Evolutionary conservation across 2,329 filamentous ascomycete species (phyloP).

Genomic region (Xylariaceae sp.): DNA sequence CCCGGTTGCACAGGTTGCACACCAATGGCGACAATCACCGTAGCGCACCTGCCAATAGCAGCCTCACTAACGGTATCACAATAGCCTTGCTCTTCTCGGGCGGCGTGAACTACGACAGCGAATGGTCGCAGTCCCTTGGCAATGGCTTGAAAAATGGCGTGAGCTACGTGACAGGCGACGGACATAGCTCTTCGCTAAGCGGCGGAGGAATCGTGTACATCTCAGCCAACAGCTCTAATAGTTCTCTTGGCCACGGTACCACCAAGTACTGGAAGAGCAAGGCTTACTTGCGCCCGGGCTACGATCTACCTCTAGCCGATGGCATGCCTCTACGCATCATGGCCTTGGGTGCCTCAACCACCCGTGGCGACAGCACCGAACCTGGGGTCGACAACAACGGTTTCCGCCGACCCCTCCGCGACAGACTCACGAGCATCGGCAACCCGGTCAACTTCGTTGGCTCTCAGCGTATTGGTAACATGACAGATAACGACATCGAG

Average conservation of each 20-base stretch:
- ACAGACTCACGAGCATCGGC: conserved; percentile 32
- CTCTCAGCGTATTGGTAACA: conserved; percentile 32
- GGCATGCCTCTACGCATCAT: conserved; percentile 33
- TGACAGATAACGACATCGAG: conserved; percentile 36
- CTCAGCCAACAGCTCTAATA: conserved; percentile 22
- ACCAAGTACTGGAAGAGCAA: conserved; percentile 28
- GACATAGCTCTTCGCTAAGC: conserved; percentile 5
- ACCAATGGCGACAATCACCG: background rate
- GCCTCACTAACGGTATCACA: conserved; percentile 9
- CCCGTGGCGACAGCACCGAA: conserved; percentile 32
- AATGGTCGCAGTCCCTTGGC: conserved; percentile 29
- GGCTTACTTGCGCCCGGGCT: conserved; percentile 29
- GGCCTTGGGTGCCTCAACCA: conserved; percentile 33
- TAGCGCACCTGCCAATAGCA: background rate
- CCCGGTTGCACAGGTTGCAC: background rate
- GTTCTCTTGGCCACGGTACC: conserved; percentile 20
- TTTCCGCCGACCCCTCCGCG: conserved; percentile 34
- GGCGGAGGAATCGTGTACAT: conserved; percentile 26
- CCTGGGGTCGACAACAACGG: conserved; percentile 32
- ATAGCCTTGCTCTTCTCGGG: conserved; percentile 28
- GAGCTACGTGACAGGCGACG: conserved; percentile 20
- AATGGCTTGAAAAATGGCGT: conserved; percentile 29
- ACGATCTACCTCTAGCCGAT: conserved; percentile 30
- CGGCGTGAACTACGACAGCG: conserved; percentile 25
- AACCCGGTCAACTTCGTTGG: conserved; percentile 36